Evolutionary conservation across 176 grass and related monocot species (phyloP).

Genomic region (Juncus inflexus): DNA sequence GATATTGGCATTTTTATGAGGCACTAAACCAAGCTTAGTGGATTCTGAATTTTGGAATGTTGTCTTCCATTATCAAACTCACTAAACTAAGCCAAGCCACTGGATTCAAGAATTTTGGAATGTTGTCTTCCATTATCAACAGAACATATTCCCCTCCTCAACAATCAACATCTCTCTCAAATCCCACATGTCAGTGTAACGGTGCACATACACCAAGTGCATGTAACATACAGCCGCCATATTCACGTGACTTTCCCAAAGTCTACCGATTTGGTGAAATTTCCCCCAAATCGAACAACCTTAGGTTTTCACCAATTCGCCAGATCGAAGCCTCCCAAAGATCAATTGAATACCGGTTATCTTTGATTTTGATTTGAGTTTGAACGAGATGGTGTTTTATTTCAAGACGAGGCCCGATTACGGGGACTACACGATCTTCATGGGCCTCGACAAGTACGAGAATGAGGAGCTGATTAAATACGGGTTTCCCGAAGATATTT

Average conservation of each 20-base stretch:
- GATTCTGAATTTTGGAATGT: too few species aligned
- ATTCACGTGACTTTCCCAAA: background rate
- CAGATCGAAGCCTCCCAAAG: background rate
- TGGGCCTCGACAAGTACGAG: slow-evolving; percentile 85
- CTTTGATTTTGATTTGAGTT: slow-evolving; percentile 10
- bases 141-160: slow-evolving; percentile 4
- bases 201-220: background rate
- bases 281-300: slow-evolving; percentile 6
- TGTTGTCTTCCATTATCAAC: background rate
- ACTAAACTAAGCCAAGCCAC: too few species aligned
- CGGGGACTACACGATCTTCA: slow-evolving; percentile 94
- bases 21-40: too few species aligned
- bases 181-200: background rate
- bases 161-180: too few species aligned
- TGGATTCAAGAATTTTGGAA: background rate
- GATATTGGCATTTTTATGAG: too few species aligned
- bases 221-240: background rate
- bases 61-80: too few species aligned
- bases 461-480: slow-evolving; percentile 97
- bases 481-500: slow-evolving; percentile 90
- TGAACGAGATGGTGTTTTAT: slow-evolving; percentile 77
- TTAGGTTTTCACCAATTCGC: slow-evolving; percentile 6
- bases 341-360: background rate
- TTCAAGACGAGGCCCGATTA: slow-evolving; percentile 87
- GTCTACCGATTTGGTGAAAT: background rate